These are phyloP conservation scores for Alternaria incomplexa DNA, from an alignment of 2,329 filamentous ascomycete genomes.

Conservation along the genomic window DNA sequence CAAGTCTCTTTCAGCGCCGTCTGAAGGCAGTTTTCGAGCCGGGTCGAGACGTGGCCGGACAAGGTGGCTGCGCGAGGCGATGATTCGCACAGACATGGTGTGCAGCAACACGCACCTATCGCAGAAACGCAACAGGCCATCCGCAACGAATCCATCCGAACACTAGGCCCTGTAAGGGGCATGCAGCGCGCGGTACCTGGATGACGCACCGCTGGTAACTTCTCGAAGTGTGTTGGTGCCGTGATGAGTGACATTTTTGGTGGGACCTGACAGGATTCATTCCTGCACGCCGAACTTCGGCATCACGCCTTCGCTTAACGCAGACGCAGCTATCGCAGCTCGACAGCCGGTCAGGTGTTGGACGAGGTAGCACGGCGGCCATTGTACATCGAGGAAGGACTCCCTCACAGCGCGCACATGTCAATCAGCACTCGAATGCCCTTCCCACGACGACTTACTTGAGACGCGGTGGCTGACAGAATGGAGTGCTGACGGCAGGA, in stretches of 20 bases:
- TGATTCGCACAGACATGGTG: constrained; percentile 21
- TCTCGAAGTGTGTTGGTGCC: constrained; percentile 20
- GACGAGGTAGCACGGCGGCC: neutral
- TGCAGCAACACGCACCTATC: constrained; percentile 25
- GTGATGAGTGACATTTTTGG: constrained; percentile 20
- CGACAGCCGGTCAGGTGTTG: neutral
- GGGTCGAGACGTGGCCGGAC: constrained; percentile 2
- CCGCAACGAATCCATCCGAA: constrained; percentile 18
- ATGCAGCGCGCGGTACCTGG: constrained; percentile 39
- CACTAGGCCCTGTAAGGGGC: constrained; percentile 39
- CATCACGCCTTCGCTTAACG: constrained; percentile 1
- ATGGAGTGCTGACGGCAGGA: constrained; percentile 23
- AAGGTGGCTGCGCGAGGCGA: constrained; percentile 19
- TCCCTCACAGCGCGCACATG: neutral
- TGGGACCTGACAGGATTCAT: constrained; percentile 9
- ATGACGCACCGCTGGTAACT: constrained; percentile 34
- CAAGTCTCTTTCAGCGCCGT: neutral
- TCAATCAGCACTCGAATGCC: constrained; percentile 2
- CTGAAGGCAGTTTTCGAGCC: constrained; percentile 1
- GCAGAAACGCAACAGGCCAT: constrained; percentile 26
- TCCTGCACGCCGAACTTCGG: constrained; percentile 15
- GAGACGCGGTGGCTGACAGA: constrained; percentile 17
- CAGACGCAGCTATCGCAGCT: neutral
- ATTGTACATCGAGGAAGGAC: neutral
- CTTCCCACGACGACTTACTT: constrained; percentile 1